Evolutionary conservation across 768 basidiomycete genomes (phyloP), one percentile per base, ranked within the genome.

Genomic region (Kwoniella heveanensis): DNA sequence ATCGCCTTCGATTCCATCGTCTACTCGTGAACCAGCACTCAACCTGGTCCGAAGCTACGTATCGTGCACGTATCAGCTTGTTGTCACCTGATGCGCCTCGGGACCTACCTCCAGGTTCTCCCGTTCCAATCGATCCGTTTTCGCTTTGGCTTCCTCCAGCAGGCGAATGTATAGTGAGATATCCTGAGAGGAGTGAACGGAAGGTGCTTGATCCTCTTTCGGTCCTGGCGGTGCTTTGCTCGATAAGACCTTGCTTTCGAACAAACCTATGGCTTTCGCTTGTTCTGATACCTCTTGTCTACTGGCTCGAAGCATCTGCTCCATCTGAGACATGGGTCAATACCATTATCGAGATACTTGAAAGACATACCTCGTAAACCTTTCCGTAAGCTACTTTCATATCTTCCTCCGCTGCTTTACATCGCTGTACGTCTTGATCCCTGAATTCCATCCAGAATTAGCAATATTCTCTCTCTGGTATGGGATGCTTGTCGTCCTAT

Each of bases 41-140:
- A 29, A 21, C 26, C 21, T 25, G 3, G 39, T 46, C n/a, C 62
- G 56, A 22, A 64, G 50, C 62, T 64, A 51, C 13, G 5, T 25
- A 22, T 17, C 9, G 32, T 6, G 32, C 32, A 19, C 21, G 22
- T 32, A 22, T 55, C 46, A 27, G 25, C 17, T 32, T 13, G 32
- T 32, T 32, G 32, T 32, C 32, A 4, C 12, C 17, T 49, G 21
- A 5, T 7, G 21, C 17, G 12, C 24, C 1, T 47, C n/a, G n/a
- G n/a, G 24, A 36, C 67, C 63, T 44, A 72, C 68, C 25, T 69
- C 63, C 19, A 70, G 58, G 49, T 69, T 69, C 53, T 74, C 72
- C 32, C 64, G 54, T 49, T 69, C 69, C 8, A 61, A 25, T 26
- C 52, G 26, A 15, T 69, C 69, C 13, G 57, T 54, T 15, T 67